Evolutionary conservation across 1,284 basidiomycete species (phyloP), one percentile per base, ranked within the genome.

Genomic region (Polyporus tsugae): DNA sequence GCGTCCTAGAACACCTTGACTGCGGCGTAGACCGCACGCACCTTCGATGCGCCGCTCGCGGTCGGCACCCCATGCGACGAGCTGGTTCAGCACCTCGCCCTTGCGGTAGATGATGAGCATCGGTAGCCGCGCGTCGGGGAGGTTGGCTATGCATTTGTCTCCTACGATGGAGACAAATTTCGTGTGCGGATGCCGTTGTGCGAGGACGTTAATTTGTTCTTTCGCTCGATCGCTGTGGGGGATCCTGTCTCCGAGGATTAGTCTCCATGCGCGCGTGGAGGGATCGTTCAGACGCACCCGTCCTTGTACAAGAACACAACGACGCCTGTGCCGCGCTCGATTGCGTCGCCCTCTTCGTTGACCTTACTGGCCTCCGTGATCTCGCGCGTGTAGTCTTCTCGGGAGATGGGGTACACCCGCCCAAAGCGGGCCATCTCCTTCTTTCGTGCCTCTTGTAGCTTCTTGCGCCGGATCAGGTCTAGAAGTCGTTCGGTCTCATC

Each of bases 131-230:
- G 89, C 86, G 76, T 99, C 97, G 9, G 97, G 97, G 62, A 99
- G 93, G 80, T 99, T 94, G 33, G 95, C 91, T 75, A 99, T 98
- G 82, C 97, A 99, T 80, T 97, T 95, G 81, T 95, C 90, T 38
- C 96, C 96, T 2, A 97, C 90, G 75, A 99, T 99, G 44, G 94
- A 95, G 70, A 99, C 94, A 76, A 99, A 99, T 81, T 99, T 99
- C 10, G 96, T 95, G 35, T 92, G 89, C 2, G 96, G 95, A 80
- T 98, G 93, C 64, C 91, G 89, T 36, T 85, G 84, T 0, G 97
- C 96, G 2, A 99, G 84, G 0, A 85, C 86, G 19, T 86, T 85
- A 41, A 99, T 82, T 65, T 96, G 92, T 41, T 86, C 83, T 59
- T 88, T 88, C 10, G 96, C 82, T 59, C 92, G 89, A 68, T 95